Evolutionary conservation across 2,329 filamentous ascomycete genomes (phyloP).

Genomic region (Fusarium anguioides): DNA sequence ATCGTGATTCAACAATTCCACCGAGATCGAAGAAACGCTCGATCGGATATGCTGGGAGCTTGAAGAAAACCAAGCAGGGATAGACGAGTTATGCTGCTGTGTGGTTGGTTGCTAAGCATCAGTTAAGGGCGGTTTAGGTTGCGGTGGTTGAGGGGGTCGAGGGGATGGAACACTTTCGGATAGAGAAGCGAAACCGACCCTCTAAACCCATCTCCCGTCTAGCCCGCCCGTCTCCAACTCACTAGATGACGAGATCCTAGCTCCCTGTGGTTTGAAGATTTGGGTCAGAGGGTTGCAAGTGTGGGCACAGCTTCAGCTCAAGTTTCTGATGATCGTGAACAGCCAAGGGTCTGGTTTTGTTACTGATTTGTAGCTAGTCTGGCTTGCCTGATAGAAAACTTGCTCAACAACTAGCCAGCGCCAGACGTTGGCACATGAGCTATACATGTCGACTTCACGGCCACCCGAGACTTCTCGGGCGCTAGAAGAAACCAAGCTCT

Average conservation of each 20-base stretch:
- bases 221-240: background rate
- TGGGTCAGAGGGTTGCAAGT: constrained; percentile 1
- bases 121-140: constrained; percentile 8
- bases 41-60: constrained; percentile 12
- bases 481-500: constrained; percentile 29
- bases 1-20: constrained; percentile 7
- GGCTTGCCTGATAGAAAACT: background rate
- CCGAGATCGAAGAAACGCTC: constrained; percentile 5
- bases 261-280: constrained; percentile 21
- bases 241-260: constrained; percentile 32
- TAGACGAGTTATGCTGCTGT: background rate
- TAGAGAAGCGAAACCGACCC: constrained; percentile 1
- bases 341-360: constrained; percentile 3
- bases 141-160: background rate
- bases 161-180: constrained; percentile 11
- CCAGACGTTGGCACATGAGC: constrained; percentile 1
- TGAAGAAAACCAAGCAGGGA: constrained; percentile 6
- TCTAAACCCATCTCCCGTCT: constrained; percentile 2
- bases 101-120: too few species aligned
- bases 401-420: background rate
- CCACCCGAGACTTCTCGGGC: constrained; percentile 32
- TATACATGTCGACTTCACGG: constrained; percentile 22
- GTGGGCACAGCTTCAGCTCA: background rate
- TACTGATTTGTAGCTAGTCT: constrained; percentile 9
- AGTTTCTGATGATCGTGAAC: constrained; percentile 5